phyloP scores from a whole-genome alignment of 192 early-diverging fungal species.

The Ambispora gerdemannii region DNA sequence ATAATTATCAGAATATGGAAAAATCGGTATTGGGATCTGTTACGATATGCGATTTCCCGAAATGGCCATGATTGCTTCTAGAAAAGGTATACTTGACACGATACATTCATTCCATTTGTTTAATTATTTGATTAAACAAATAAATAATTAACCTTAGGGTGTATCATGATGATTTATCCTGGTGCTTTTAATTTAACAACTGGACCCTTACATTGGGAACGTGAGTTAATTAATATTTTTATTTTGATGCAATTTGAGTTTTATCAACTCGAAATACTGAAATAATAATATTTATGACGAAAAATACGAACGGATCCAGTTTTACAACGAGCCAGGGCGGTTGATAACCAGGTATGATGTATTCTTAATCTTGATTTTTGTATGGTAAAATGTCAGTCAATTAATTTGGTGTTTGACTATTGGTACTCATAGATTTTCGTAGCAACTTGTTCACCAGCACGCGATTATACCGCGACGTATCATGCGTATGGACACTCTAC shows the following conservation, averaged over 20 bases:
- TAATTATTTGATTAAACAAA: no score
- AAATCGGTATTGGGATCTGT: conserved; percentile 91
- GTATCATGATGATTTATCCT: conserved; percentile 93
- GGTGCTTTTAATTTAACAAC: conserved; percentile 97
- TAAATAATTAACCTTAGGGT: no score
- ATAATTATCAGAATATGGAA: conserved; percentile 61
- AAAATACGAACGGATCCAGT: conserved; percentile 10
- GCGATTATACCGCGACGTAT: conserved; percentile 71
- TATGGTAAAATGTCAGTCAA: background rate
- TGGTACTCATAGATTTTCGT: conserved; percentile 65
- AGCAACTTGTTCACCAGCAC: conserved; percentile 94
- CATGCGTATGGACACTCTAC: conserved; percentile 94
- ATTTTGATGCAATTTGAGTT: no score
- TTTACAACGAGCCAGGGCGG: conserved; percentile 60
- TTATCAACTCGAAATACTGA: no score
- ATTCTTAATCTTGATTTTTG: background rate
- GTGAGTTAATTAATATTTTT: conserved; percentile 14
- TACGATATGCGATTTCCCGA: conserved; percentile 98
- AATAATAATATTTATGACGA: conserved; percentile 1
- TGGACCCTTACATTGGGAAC: conserved; percentile 94
- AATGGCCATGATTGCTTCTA: conserved; percentile 88
- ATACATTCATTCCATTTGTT: background rate
- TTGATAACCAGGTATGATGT: conserved; percentile 74
- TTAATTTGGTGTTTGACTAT: background rate
- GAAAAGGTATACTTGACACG: conserved; percentile 56